A percentile compares a stretch with the other conserved stretches of the same genome.
Conservation (phyloP, 495 filamentous ascomycete species). For the Darksidea phi region DNA sequence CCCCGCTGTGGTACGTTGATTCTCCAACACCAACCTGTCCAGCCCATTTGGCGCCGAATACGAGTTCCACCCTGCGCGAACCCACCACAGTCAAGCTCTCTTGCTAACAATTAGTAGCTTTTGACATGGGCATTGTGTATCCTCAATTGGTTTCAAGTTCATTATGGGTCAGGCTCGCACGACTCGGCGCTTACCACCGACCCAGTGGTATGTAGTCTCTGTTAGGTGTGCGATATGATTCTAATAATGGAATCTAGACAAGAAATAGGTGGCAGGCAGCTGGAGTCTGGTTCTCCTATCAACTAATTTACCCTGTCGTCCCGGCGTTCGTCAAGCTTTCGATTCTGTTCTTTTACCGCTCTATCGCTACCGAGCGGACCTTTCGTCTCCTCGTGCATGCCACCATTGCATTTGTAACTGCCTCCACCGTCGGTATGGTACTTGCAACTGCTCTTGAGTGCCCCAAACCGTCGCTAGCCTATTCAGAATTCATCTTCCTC, state of each 20-base stretch:
- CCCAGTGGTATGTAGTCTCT: not conserved
- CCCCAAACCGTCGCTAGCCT: slow-evolving; percentile 47
- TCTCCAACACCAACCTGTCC: not conserved
- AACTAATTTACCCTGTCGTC: slow-evolving; percentile 46
- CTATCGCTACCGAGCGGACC: slow-evolving; percentile 34
- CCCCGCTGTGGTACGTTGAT: slow-evolving; percentile 18
- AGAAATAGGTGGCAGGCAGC: slow-evolving; percentile 6
- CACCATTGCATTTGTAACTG: slow-evolving; percentile 42
- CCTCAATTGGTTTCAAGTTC: slow-evolving; percentile 30
- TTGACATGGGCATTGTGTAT: slow-evolving; percentile 31
- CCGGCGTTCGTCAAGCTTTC: slow-evolving; percentile 49
- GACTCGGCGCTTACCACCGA: too few species aligned
- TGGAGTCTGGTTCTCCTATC: slow-evolving; percentile 27
- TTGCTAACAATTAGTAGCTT: slow-evolving; percentile 15
- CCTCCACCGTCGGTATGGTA: slow-evolving; percentile 41
- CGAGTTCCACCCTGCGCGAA: too few species aligned
- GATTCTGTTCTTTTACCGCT: slow-evolving; percentile 51
- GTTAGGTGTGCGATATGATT: not conserved
- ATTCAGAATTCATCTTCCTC: slow-evolving; percentile 43
- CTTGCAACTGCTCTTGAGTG: slow-evolving; percentile 43
- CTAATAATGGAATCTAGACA: not conserved
- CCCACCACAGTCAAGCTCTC: not conserved
- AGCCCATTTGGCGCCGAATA: too few species aligned
- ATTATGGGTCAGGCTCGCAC: slow-evolving; percentile 16
- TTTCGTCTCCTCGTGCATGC: slow-evolving; percentile 29